Percentiles rank a stretch among this genome's conserved stretches.
phyloP scores from a whole-genome alignment of 2,329 filamentous ascomycete species.

The Pestalotiopsis sp. region DNA sequence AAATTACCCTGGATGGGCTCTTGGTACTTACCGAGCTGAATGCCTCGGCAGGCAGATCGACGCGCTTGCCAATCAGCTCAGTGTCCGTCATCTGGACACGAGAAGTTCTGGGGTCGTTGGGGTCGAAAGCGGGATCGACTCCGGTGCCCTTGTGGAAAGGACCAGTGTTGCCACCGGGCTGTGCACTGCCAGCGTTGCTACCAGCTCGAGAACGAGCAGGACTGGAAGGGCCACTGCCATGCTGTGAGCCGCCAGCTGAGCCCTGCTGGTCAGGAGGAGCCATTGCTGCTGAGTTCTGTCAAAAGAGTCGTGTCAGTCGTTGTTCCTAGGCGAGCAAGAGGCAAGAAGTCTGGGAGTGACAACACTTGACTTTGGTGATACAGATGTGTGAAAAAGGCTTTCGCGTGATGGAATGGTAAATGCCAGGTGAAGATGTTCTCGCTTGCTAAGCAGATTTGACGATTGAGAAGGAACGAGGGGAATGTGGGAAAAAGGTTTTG shows the following conservation, averaged over 20 bases:
- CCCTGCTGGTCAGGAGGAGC: conserved; percentile 2
- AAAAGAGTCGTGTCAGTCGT: not conserved
- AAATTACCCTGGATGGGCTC: not conserved
- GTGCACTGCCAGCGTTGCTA: conserved; percentile 2
- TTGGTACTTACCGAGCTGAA: conserved; percentile 41
- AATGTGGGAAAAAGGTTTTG: not conserved
- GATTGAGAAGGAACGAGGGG: not conserved
- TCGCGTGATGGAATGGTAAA: not conserved
- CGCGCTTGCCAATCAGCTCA: conserved; percentile 41
- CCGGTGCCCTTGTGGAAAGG: conserved; percentile 10
- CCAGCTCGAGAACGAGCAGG: conserved; percentile 10
- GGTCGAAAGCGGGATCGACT: conserved; percentile 29
- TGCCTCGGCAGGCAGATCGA: conserved; percentile 60
- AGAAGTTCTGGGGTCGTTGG: not conserved
- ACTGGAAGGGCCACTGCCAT: conserved; percentile 3
- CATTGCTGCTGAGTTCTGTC: conserved; percentile 5
- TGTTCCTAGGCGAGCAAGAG: not conserved
- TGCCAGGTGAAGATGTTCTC: not conserved
- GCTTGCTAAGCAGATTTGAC: not conserved
- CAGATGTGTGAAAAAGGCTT: not conserved
- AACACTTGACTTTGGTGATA: not conserved
- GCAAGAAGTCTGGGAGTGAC: not conserved
- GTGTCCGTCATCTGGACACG: conserved; percentile 16
- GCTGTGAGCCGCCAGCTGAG: conserved; percentile 8
- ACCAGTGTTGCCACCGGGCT: not conserved